These are phyloP conservation scores for Chaetoceros muelleri DNA, from an alignment of 108 stramenopile species.

Conservation along the genomic window DNA sequence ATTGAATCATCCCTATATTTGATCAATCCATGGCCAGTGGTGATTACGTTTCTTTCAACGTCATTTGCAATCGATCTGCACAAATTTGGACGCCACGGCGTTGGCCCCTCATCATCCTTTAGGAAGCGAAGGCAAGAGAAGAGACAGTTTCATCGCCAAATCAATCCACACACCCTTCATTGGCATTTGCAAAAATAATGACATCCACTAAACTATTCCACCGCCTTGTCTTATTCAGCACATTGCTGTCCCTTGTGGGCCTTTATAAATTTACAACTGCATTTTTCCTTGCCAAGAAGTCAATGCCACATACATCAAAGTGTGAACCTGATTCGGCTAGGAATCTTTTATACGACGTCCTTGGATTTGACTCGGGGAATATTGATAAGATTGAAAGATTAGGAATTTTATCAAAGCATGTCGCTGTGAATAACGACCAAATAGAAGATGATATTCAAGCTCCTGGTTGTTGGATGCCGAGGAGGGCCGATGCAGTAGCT, in stretches of 20 bases:
- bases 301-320: slow-evolving; percentile 25
- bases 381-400: slow-evolving; percentile 1
- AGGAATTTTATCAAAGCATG: neutral
- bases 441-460: neutral
- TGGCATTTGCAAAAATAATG: too few species aligned
- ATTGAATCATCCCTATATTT: too few species aligned
- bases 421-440: neutral
- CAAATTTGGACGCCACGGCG: too few species aligned
- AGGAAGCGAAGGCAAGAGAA: too few species aligned
- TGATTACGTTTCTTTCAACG: too few species aligned
- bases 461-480: slow-evolving; percentile 67
- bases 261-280: slow-evolving; percentile 39
- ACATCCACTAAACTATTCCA: too few species aligned
- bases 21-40: too few species aligned
- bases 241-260: slow-evolving; percentile 17
- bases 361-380: slow-evolving; percentile 19
- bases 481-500: slow-evolving; percentile 62
- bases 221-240: slow-evolving; percentile 15
- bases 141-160: too few species aligned
- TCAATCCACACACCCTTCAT: too few species aligned
- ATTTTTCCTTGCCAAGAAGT: slow-evolving; percentile 45
- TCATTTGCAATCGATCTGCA: too few species aligned
- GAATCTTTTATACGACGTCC: slow-evolving; percentile 20
- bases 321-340: slow-evolving; percentile 30
- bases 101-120: too few species aligned